Percentiles rank a stretch among this genome's conserved stretches.
These are phyloP conservation scores for Plasmodium gaboni DNA, from an alignment of 169 alveolate genomes.

Conservation along the genomic window DNA sequence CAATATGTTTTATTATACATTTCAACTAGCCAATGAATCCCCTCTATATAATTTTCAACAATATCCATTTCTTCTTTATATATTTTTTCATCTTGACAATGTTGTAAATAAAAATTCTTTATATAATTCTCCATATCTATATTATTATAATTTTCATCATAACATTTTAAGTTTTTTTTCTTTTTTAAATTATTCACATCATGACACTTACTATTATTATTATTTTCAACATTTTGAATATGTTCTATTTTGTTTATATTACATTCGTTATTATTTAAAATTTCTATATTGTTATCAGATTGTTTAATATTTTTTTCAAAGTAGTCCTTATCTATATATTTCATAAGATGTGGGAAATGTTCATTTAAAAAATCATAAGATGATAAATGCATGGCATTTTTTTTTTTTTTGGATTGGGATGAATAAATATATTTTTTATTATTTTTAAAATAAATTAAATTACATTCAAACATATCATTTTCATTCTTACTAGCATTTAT, in stretches of 20 bases:
- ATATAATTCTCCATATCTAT: constrained; percentile 17
- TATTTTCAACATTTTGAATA: background rate
- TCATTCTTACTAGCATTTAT: constrained; percentile 12
- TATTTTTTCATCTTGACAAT: constrained; percentile 41
- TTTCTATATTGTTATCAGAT: background rate
- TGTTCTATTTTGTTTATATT: background rate
- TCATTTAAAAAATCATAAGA: constrained; percentile 31
- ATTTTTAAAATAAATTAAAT: constrained; percentile 21
- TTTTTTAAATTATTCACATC: background rate
- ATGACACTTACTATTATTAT: background rate
- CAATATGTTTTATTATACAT: constrained; percentile 74
- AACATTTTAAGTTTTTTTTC: too few species aligned
- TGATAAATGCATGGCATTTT: constrained; percentile 53
- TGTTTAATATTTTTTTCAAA: constrained; percentile 10
- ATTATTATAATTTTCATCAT: background rate
- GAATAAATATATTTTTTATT: constrained; percentile 5
- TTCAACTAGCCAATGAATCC: constrained; percentile 72
- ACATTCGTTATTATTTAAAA: background rate
- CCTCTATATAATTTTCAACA: constrained; percentile 66
- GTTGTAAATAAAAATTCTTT: constrained; percentile 14
- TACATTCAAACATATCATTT: constrained; percentile 28
- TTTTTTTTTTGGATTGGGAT: constrained; percentile 45
- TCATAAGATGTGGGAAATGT: constrained; percentile 24
- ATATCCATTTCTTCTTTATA: constrained; percentile 49
- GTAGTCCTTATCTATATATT: constrained; percentile 14